Conservation (phyloP, 2,329 filamentous ascomycete genomes). For the Diaporthe sp. region DNA sequence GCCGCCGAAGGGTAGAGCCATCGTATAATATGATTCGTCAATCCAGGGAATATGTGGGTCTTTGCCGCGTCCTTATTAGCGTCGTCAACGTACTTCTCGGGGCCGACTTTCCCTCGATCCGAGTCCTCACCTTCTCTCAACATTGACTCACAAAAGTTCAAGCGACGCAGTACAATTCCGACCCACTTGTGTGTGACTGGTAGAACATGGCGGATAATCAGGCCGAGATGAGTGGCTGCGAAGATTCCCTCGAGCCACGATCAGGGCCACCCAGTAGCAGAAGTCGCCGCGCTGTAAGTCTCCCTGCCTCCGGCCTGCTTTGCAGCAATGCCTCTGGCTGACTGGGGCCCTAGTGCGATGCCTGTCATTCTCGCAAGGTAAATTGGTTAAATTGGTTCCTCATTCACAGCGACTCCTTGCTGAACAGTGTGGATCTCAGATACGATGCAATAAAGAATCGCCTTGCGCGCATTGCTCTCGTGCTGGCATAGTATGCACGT, state of each 20-base stretch:
- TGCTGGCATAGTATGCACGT: not conserved
- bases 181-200: not conserved
- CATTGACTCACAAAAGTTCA: not conserved
- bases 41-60: not conserved
- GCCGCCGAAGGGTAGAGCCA: not conserved
- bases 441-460: conserved; percentile 16
- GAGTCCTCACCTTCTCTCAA: not conserved
- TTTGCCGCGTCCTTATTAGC: not conserved
- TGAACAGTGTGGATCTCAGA: not conserved
- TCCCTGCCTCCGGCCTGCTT: not conserved
- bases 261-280: not conserved
- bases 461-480: conserved; percentile 6
- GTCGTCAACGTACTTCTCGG: not conserved
- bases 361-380: conserved; percentile 1
- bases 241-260: not conserved
- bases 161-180: not conserved
- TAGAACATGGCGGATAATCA: not conserved
- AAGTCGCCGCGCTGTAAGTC: conserved; percentile 13
- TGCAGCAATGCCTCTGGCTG: not conserved
- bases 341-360: not conserved
- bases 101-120: conserved; percentile 10
- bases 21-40: not conserved
- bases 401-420: not conserved
- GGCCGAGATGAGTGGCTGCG: not conserved
- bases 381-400: not conserved